Evolutionary conservation across 257 asterid species (phyloP).

Genomic region (Nicotiana tomentosiformis): DNA sequence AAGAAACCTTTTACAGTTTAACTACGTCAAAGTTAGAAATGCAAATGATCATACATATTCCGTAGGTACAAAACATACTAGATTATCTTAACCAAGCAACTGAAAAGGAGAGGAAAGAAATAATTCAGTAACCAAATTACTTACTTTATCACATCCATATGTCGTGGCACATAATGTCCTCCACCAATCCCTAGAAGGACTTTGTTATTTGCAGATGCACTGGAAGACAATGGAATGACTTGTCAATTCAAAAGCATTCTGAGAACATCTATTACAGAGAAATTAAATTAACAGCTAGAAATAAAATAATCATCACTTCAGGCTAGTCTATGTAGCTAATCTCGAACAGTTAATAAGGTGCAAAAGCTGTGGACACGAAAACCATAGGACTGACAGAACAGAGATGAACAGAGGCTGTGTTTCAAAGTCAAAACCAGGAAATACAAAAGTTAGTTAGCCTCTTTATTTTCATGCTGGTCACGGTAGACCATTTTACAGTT

Average conservation of each 20-base stretch:
- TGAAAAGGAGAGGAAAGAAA: background rate
- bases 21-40: background rate
- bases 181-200: conserved; percentile 95
- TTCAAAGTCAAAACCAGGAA: background rate
- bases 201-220: conserved; percentile 46
- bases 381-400: background rate
- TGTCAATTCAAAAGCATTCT: background rate
- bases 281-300: background rate
- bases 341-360: background rate
- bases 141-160: conserved; percentile 81
- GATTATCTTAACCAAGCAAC: background rate
- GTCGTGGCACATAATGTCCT: conserved; percentile 96
- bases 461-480: background rate
- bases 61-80: background rate
- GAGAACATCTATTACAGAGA: background rate
- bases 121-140: conserved; percentile 16
- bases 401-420: background rate
- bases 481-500: background rate
- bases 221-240: conserved; percentile 28
- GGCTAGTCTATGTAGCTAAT: background rate
- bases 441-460: background rate
- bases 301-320: background rate
- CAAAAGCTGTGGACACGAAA: background rate
- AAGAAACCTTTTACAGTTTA: background rate
- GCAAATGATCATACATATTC: background rate